Evolutionary conservation across 208 protist genomes (phyloP), one percentile per base, ranked within the genome.

Genomic region (Phytomonas francai): DNA sequence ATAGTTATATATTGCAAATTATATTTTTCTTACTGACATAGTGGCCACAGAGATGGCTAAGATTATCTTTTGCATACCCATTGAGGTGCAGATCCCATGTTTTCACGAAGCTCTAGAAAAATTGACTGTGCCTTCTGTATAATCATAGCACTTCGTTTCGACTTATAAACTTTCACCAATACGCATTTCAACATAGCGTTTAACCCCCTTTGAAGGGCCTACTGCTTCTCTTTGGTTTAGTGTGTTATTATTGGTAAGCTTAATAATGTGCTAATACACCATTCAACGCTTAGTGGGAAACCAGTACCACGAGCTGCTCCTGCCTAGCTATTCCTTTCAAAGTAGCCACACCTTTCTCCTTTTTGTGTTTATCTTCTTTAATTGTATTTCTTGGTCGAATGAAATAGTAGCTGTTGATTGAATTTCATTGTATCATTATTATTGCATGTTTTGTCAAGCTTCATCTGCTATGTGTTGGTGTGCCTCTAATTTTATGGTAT

Each of bases 281-380:
- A 36, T 82, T 30, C 63, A 76, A 11, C 16, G 45, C 0, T 63
- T 85, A 25, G 61, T 88, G 8, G 72, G 66, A 25, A 59, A 57
- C 29, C 70, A 80, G 49, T 94, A 87, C 73, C 79, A 74, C 25
- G 74, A 71, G 16, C 63, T 91, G n/a, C 29, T 87, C 6, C 64
- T 85, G 51, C 71, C 89, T 39, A 77, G 74, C 5, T 85, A 80
- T 64, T 76, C 78, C n/a, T 91, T 92, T 75, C 84, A 87, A 56
- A 92, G 88, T 63, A 80, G 85, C 1, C 66, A 90, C 12, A 84
- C 84, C 28, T n/a, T n/a, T 65, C 32, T 3, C 11, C 32, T 89
- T 92, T 63, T 74, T 77, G 0, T 67, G 88, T 29, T 77, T 74
- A 58, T 91, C 19, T 14, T 90, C 34, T 39, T 39, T 9, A 39